These are phyloP conservation scores for Bryum argenteum DNA, from an alignment of 225 moss, liverwort and hornwort genomes.

Conservation along the genomic window DNA sequence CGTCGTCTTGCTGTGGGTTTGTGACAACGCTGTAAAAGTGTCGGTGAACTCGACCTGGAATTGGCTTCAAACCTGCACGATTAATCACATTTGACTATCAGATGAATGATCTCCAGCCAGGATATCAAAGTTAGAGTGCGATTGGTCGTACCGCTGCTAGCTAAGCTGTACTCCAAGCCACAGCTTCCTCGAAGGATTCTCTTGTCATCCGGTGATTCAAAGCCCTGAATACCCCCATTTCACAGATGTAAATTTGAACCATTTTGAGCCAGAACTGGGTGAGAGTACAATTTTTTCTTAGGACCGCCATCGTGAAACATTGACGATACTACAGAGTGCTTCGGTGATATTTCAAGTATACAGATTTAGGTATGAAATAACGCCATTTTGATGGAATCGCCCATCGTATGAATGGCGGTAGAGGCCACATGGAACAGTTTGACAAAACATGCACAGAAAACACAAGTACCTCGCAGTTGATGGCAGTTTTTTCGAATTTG, in stretches of 20 bases:
- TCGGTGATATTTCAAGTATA: too few species aligned
- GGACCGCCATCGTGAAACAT: too few species aligned
- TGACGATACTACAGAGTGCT: too few species aligned
- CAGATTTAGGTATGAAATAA: too few species aligned
- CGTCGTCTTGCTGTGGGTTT: neutral
- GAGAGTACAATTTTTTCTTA: too few species aligned
- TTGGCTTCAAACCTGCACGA: conserved; percentile 31
- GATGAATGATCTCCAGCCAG: too few species aligned
- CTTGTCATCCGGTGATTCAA: conserved; percentile 45
- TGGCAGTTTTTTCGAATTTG: conserved; percentile 56
- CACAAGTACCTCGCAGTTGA: conserved; percentile 63
- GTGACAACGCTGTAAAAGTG: conserved; percentile 20
- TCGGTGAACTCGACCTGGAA: conserved; percentile 30
- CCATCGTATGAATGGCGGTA: too few species aligned
- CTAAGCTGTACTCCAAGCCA: conserved; percentile 66
- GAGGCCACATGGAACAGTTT: too few species aligned
- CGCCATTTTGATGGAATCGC: too few species aligned
- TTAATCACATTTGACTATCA: neutral
- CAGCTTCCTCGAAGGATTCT: conserved; percentile 63
- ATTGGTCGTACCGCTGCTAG: conserved; percentile 29
- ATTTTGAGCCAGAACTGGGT: too few species aligned
- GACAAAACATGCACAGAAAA: too few species aligned
- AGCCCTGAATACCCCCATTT: conserved; percentile 42
- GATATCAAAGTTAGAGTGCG: neutral
- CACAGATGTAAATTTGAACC: too few species aligned